phyloP scores from a whole-genome alignment of 352 stramenopile genomes.

The Phytophthora idaei region DNA sequence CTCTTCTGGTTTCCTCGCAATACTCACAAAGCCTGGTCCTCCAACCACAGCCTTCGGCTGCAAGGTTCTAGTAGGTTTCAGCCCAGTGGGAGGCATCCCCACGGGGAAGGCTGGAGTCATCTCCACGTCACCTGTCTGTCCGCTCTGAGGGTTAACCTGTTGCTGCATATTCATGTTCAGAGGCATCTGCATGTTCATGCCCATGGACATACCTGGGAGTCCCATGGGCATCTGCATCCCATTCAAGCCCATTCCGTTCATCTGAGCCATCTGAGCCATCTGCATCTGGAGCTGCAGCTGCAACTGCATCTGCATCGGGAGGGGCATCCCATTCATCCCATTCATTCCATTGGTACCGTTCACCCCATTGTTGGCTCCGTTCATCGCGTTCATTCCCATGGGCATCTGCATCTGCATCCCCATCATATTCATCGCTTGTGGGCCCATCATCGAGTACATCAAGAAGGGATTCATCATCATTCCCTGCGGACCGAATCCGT shows the following conservation, averaged over 20 bases:
- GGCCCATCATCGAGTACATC: conserved; percentile 85
- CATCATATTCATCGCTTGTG: conserved; percentile 47
- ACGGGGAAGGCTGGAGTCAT: conserved; percentile 27
- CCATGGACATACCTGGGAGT: conserved; percentile 42
- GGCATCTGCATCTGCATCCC: conserved; percentile 60
- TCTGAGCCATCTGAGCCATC: conserved; percentile 50
- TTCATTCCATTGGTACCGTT: conserved; percentile 21
- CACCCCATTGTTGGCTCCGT: conserved; percentile 12
- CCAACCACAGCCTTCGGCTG: conserved; percentile 53
- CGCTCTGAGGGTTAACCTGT: conserved; percentile 41
- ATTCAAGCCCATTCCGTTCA: conserved; percentile 53
- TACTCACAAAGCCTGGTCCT: conserved; percentile 69
- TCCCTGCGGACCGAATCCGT: conserved; percentile 34
- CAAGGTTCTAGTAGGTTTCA: conserved; percentile 42
- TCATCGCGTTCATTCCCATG: conserved; percentile 43
- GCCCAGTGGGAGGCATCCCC: conserved; percentile 9
- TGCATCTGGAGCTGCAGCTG: conserved; percentile 45
- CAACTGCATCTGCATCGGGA: conserved; percentile 46
- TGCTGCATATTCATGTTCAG: conserved; percentile 45
- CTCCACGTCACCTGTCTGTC: conserved; percentile 37
- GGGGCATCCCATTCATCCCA: conserved; percentile 39
- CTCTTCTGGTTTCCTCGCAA: conserved; percentile 82
- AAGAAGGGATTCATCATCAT: conserved; percentile 88
- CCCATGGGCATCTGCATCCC: conserved; percentile 63
- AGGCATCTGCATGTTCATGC: conserved; percentile 57